phyloP scores from a whole-genome alignment of 345 rosid species.

The Mallotus nudiflorus region DNA sequence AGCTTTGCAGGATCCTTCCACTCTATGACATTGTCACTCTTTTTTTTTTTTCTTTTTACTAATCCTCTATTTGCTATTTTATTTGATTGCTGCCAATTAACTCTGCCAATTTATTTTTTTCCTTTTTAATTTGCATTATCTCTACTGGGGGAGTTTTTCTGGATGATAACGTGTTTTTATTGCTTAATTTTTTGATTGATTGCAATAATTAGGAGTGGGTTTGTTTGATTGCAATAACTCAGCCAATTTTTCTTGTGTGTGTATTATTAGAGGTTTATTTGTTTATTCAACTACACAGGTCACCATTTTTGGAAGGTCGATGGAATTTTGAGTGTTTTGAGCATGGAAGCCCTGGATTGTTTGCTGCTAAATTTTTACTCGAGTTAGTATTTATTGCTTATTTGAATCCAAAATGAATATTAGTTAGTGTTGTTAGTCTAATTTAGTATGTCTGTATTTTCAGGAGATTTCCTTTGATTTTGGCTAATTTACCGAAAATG shows the following conservation, averaged over 20 bases:
- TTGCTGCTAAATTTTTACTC: constrained; percentile 62
- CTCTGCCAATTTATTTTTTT: too few species aligned
- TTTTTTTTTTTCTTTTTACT: not conserved
- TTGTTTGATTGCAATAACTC: too few species aligned
- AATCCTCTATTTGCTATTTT: not conserved
- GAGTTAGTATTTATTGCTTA: constrained; percentile 58
- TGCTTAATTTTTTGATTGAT: not conserved
- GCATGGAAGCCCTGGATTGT: constrained; percentile 68
- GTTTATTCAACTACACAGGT: constrained; percentile 72
- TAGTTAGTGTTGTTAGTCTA: not conserved
- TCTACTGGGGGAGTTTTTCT: too few species aligned
- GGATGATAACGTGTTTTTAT: too few species aligned
- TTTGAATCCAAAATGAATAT: not conserved
- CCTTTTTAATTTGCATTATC: too few species aligned
- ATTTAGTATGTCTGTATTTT: not conserved
- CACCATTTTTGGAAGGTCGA: constrained; percentile 85
- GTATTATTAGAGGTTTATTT: constrained; percentile 34
- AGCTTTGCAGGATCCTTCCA: constrained; percentile 58
- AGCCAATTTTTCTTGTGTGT: too few species aligned
- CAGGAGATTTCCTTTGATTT: constrained; percentile 79
- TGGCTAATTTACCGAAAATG: constrained; percentile 71
- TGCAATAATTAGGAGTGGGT: too few species aligned
- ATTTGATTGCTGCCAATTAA: too few species aligned
- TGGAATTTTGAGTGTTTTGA: constrained; percentile 99
- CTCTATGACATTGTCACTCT: constrained; percentile 40